Conservation (phyloP, 371 early-diverging fungal genomes). For the Mucor piriformis region DNA sequence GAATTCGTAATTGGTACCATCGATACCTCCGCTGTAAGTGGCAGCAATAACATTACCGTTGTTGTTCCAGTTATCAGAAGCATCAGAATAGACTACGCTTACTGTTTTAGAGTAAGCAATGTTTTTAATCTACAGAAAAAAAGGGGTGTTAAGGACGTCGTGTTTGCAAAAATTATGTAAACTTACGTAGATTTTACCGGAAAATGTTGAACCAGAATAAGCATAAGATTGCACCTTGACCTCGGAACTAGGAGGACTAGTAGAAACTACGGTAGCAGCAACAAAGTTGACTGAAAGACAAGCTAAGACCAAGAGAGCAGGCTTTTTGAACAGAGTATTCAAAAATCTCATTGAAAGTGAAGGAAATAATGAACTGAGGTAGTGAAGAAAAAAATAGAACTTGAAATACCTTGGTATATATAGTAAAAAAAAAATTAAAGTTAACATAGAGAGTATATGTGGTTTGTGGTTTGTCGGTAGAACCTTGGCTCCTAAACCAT, state of each 20-base stretch:
- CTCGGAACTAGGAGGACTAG: constrained; percentile 17
- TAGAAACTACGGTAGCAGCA: constrained; percentile 7
- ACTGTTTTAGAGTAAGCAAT: constrained; percentile 43
- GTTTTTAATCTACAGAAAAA: constrained; percentile 31
- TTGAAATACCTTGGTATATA: too few species aligned
- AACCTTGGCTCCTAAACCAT: too few species aligned
- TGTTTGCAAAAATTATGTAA: neutral
- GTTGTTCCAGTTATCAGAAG: constrained; percentile 32
- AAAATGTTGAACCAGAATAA: constrained; percentile 19
- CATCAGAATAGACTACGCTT: constrained; percentile 34
- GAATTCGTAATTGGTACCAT: constrained; percentile 38
- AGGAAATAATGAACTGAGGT: too few species aligned
- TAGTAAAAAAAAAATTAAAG: too few species aligned
- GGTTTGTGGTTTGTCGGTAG: too few species aligned
- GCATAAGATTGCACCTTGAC: constrained; percentile 27
- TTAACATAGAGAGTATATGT: too few species aligned
- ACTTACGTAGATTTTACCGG: constrained; percentile 39
- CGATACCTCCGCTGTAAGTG: constrained; percentile 20
- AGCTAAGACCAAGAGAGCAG: neutral
- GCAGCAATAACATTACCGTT: constrained; percentile 24
- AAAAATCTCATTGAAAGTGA: constrained; percentile 7
- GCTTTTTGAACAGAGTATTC: constrained; percentile 5
- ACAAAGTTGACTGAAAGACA: constrained; percentile 1
- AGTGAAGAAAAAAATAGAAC: too few species aligned
- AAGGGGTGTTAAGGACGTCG: neutral